These are phyloP conservation scores for Paraglomus brasilianum DNA, from an alignment of 192 early-diverging fungal species.

Conservation along the genomic window DNA sequence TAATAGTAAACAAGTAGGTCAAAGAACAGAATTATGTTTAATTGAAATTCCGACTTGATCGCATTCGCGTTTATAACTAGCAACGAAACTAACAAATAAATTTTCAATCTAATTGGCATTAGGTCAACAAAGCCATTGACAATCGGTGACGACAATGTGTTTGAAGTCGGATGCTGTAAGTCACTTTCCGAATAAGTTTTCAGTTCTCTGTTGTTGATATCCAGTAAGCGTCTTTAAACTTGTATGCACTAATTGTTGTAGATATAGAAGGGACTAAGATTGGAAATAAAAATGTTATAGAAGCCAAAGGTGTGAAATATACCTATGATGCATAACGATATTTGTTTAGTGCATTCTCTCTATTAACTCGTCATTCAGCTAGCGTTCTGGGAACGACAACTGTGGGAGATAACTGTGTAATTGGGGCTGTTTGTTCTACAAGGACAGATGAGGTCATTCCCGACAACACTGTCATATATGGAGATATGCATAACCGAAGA, in stretches of 20 bases:
- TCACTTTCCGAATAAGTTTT: neutral
- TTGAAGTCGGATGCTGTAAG: slow-evolving; percentile 72
- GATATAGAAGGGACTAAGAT: slow-evolving; percentile 65
- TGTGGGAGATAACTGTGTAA: slow-evolving; percentile 68
- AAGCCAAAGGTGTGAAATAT: slow-evolving; percentile 54
- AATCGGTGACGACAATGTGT: slow-evolving; percentile 72
- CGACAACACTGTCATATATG: slow-evolving; percentile 69
- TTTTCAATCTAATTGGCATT: neutral
- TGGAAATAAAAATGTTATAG: slow-evolving; percentile 65
- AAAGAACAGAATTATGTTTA: neutral
- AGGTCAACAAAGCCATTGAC: slow-evolving; percentile 51
- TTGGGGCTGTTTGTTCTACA: slow-evolving; percentile 66
- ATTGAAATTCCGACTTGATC: neutral
- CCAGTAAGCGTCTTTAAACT: neutral
- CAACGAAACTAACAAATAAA: too few relatives aligned
- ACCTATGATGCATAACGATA: neutral
- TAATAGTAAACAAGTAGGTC: slow-evolving; percentile 66
- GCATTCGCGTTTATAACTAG: neutral
- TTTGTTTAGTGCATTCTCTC: neutral
- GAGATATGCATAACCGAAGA: slow-evolving; percentile 50
- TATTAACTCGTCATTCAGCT: slow-evolving; percentile 36
- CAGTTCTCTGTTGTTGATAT: too few relatives aligned
- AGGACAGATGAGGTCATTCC: slow-evolving; percentile 55
- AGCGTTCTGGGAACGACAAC: slow-evolving; percentile 52
- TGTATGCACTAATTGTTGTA: slow-evolving; percentile 23